These are phyloP conservation scores for Claviceps spartinae DNA, from an alignment of 2,329 filamentous ascomycete species.

Conservation along the genomic window DNA sequence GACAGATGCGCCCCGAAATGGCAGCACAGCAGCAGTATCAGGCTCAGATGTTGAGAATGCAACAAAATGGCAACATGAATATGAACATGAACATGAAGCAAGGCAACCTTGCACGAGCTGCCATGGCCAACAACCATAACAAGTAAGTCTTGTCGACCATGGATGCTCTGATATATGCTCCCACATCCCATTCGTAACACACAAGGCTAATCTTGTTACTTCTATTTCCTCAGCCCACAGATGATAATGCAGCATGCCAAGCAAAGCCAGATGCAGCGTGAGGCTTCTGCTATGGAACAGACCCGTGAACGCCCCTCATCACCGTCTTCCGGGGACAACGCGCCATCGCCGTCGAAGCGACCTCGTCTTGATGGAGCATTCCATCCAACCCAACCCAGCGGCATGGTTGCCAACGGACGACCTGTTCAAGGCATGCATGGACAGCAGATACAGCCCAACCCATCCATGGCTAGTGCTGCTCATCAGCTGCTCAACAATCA, in stretches of 20 bases:
- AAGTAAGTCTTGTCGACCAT: constrained; percentile 37
- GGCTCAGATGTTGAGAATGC: constrained; percentile 55
- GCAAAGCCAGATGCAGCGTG: constrained; percentile 73
- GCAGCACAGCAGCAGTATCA: constrained; percentile 42
- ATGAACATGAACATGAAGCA: constrained; percentile 47
- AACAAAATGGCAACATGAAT: constrained; percentile 40
- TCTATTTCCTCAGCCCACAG: constrained; percentile 38
- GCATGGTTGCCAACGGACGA: constrained; percentile 62
- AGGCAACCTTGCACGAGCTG: constrained; percentile 54
- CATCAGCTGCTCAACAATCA: constrained; percentile 51
- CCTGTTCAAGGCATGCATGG: constrained; percentile 58
- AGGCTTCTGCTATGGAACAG: constrained; percentile 76
- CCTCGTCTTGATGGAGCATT: constrained; percentile 64
- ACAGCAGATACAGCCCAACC: constrained; percentile 48
- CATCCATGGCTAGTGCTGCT: constrained; percentile 34
- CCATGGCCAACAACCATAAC: constrained; percentile 65
- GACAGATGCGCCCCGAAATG: constrained; percentile 53
- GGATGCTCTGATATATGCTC: background rate
- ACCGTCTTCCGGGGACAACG: constrained; percentile 71
- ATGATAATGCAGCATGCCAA: constrained; percentile 62
- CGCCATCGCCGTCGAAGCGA: constrained; percentile 83
- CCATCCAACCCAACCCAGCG: constrained; percentile 51
- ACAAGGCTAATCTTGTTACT: background rate
- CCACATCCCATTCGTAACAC: background rate
- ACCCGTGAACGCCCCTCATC: constrained; percentile 70